These are phyloP conservation scores for Stylonectria norvegica DNA, from an alignment of 2,329 filamentous ascomycete species.

Conservation along the genomic window DNA sequence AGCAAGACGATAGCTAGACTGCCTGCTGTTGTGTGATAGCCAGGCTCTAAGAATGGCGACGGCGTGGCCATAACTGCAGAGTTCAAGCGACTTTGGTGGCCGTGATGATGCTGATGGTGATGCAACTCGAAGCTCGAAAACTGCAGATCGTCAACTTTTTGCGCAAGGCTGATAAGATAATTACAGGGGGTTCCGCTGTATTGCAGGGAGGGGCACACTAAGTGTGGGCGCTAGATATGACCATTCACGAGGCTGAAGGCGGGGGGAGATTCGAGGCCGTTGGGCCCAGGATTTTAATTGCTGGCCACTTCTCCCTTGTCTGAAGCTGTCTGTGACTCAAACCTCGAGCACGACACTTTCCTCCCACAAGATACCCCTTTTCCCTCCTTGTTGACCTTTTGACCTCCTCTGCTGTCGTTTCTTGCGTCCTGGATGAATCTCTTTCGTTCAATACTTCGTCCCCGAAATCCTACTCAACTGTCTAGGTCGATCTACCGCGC, in stretches of 20 bases:
- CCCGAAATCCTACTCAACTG: constrained; percentile 27
- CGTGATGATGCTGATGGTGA: background rate
- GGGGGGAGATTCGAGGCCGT: constrained; percentile 6
- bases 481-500: constrained; percentile 27
- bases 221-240: constrained; percentile 7
- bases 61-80: constrained; percentile 34
- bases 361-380: constrained; percentile 12
- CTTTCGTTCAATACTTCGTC: constrained; percentile 30
- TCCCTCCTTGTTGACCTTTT: constrained; percentile 10
- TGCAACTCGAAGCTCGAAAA: background rate
- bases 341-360: constrained; percentile 15
- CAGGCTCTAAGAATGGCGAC: constrained; percentile 79
- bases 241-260: constrained; percentile 16
- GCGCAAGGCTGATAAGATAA: constrained; percentile 18
- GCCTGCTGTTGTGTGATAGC: constrained; percentile 57
- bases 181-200: constrained; percentile 15
- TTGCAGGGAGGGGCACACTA: constrained; percentile 19
- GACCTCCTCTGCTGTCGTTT: constrained; percentile 7
- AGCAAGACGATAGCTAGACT: constrained; percentile 81
- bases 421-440: constrained; percentile 34
- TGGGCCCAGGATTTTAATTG: background rate
- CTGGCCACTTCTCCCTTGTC: constrained; percentile 3
- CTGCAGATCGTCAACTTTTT: constrained; percentile 10
- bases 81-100: constrained; percentile 3
- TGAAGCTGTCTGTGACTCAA: constrained; percentile 12